Evolutionary conservation across 805 yeast genomes (phyloP).

Genomic region (Hyphopichia homilentoma): DNA sequence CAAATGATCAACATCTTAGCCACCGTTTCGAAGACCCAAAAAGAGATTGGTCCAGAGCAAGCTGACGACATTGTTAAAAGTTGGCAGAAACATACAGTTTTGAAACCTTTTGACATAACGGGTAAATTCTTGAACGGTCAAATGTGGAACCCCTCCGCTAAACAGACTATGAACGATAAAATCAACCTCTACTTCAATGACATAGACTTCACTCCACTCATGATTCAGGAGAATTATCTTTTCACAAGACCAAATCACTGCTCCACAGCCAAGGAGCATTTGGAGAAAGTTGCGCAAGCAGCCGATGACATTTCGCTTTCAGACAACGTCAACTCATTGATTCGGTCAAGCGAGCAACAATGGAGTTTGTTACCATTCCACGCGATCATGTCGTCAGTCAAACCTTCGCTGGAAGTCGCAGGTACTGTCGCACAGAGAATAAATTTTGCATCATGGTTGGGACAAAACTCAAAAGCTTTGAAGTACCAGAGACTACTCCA

Average conservation of each 20-base stretch:
- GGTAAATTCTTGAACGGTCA: constrained; percentile 59
- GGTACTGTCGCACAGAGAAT: constrained; percentile 69
- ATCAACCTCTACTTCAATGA: constrained; percentile 90
- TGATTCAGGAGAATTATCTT: constrained; percentile 93
- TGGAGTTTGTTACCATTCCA: constrained; percentile 94
- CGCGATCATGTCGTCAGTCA: constrained; percentile 79
- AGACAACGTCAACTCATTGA: constrained; percentile 75
- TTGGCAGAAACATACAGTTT: constrained; percentile 88
- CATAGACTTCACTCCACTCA: constrained; percentile 88
- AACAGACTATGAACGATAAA: constrained; percentile 69
- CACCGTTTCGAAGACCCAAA: constrained; percentile 74
- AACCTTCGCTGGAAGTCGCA: constrained; percentile 71
- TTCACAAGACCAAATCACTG: constrained; percentile 54
- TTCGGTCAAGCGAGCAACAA: constrained; percentile 87
- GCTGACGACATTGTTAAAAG: constrained; percentile 57
- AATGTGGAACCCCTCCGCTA: constrained; percentile 49
- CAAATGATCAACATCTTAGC: constrained; percentile 89
- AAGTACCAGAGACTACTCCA: constrained; percentile 78
- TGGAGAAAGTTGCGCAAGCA: constrained; percentile 68
- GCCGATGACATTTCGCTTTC: constrained; percentile 84
- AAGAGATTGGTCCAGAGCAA: constrained; percentile 57
- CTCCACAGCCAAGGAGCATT: constrained; percentile 44
- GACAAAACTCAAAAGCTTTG: constrained; percentile 80
- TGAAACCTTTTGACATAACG: constrained; percentile 90
- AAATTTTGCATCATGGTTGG: constrained; percentile 82